phyloP scores from a whole-genome alignment of 2,329 filamentous ascomycete species.

The Cladosporium sp. region DNA sequence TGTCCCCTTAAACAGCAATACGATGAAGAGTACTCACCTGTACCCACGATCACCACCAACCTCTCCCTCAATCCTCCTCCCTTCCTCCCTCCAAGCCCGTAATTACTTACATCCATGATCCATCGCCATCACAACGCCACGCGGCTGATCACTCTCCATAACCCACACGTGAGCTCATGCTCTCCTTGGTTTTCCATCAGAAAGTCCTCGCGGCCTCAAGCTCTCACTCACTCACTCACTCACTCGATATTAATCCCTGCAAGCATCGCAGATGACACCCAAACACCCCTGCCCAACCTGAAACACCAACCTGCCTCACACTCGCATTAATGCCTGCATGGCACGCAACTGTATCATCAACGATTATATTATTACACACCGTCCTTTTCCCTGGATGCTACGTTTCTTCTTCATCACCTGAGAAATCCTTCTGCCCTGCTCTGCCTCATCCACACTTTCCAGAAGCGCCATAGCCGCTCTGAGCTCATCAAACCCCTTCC shows the following conservation, averaged over 20 bases:
- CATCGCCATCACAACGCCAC: background rate
- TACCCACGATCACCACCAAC: background rate
- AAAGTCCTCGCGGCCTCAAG: background rate
- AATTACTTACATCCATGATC: background rate
- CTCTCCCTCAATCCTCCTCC: background rate
- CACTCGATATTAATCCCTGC: conserved; percentile 8
- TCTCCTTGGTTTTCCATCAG: background rate
- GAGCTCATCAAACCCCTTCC: too few relatives aligned
- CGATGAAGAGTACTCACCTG: background rate
- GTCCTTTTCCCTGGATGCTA: background rate
- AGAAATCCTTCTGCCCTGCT: background rate
- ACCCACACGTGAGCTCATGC: background rate
- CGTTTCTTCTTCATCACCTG: background rate
- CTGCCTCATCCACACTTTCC: background rate
- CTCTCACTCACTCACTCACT: background rate
- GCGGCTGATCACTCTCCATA: background rate
- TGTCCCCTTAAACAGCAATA: background rate
- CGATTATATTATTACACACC: background rate
- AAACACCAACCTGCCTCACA: conserved; percentile 18
- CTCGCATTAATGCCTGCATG: background rate
- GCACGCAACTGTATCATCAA: background rate
- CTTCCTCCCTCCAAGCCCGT: background rate
- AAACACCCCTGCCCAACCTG: conserved; percentile 10
- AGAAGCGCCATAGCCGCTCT: background rate
- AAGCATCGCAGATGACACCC: conserved; percentile 1